Evolutionary conservation across 116 monocot genomes (phyloP), one percentile per base, ranked within the genome.

Genomic region (Posidonia oceanica): DNA sequence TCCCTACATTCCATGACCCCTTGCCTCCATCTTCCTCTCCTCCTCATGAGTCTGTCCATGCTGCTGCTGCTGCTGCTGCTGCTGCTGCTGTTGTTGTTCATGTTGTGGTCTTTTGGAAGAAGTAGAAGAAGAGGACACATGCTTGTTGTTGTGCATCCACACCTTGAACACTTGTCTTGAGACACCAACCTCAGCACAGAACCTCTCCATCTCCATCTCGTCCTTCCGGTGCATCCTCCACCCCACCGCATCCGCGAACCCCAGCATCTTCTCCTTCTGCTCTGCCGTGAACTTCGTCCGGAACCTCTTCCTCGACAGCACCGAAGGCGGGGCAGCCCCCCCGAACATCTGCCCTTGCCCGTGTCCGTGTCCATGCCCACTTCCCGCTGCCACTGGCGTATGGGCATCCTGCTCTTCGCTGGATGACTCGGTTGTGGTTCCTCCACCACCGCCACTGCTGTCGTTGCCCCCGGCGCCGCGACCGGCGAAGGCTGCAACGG

Each of bases 61-160:
- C 44, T 67, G 23, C 21, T 55, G 54, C 54, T 54, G 15, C 23
- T 29, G n/a, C n/a, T n/a, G n/a, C n/a, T n/a, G n/a, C 44, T 67
- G 23, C 21, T 55, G 69, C 55, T 16, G 69, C 37, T 22, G 23
- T 14, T 69, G 52, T 8, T 23, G 62, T 37, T 62, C 36, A 8
- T 36, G 11, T 62, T 62, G 62, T 13, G 22, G 36, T 17, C 17
- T 22, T 38, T 56, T 37, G 54, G 29, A 15, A 8, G 69, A 51
- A 2, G 57, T 54, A 14, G 54, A 7, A 7, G 69, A 69, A 18
- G 55, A 54, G 7, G 71, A 71, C 15, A 59, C n/a, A 11, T 69
- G 55, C 78, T 85, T 85, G 73, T 85, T 85, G 74, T 85, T 85
- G 72, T 82, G 85, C 85, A 85, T 85, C 85, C 85, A 85, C 40